Evolutionary conservation across 441 rosid species (phyloP).

Genomic region (Arabidopsis lyrata): DNA sequence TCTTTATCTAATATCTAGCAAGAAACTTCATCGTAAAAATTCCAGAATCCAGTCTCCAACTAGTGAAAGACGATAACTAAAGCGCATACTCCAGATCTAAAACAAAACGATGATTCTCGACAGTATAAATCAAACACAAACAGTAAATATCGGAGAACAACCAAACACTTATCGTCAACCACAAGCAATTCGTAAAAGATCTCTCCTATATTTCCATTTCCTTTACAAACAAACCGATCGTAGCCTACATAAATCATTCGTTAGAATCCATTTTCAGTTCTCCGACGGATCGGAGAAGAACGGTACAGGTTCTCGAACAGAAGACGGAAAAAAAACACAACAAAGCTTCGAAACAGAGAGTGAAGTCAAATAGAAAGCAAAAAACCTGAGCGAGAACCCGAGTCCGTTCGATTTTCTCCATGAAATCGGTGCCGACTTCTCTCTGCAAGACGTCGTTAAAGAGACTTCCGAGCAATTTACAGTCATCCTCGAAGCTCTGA

Average conservation of each 20-base stretch:
- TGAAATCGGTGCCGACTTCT: constrained; percentile 71
- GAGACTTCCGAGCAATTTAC: constrained; percentile 86
- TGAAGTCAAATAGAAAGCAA: neutral
- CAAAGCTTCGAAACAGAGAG: constrained; percentile 7
- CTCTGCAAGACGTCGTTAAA: constrained; percentile 89
- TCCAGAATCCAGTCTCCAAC: constrained; percentile 12
- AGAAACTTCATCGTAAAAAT: neutral
- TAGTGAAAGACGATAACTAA: constrained; percentile 9
- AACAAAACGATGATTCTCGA: constrained; percentile 27
- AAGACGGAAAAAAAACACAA: neutral
- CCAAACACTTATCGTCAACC: constrained; percentile 24
- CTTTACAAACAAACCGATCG: constrained; percentile 14
- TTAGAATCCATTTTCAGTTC: neutral
- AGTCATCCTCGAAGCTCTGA: constrained; percentile 94
- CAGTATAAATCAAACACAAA: constrained; percentile 36
- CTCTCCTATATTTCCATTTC: constrained; percentile 6
- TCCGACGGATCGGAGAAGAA: constrained; percentile 21
- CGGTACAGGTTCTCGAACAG: neutral
- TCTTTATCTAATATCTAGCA: neutral
- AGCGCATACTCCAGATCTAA: constrained; percentile 11
- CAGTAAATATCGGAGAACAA: constrained; percentile 5
- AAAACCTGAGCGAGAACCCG: constrained; percentile 89
- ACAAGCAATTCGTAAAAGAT: constrained; percentile 27
- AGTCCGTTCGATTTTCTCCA: constrained; percentile 81
- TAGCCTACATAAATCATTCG: neutral